A percentile compares a stretch with the other conserved stretches of the same genome.
Evolutionary conservation across 345 rosid genomes (phyloP).

Genomic region (Gossypium thurberi): DNA sequence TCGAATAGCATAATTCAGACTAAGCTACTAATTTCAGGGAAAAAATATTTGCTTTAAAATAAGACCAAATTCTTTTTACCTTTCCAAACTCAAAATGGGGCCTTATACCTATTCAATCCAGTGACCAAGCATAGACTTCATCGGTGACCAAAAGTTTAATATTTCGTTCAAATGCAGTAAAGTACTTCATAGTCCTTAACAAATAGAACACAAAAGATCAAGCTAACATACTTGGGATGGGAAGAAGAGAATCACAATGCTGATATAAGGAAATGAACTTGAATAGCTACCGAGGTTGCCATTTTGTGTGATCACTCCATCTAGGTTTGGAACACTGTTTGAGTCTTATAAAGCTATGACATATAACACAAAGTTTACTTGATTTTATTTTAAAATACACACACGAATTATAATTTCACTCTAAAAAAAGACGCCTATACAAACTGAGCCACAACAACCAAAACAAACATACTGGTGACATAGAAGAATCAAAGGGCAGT

Average conservation of each 20-base stretch:
- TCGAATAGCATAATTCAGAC: neutral
- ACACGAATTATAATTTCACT: neutral
- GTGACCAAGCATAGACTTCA: neutral
- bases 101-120: neutral
- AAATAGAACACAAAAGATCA: neutral
- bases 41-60: neutral
- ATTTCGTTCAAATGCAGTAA: neutral
- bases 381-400: neutral
- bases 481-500: neutral
- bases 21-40: neutral
- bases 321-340: neutral
- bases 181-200: neutral
- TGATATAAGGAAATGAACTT: neutral
- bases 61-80: neutral
- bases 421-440: neutral
- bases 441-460: neutral
- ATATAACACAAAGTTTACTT: no score
- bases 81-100: neutral
- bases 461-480: neutral
- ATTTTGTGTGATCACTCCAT: neutral
- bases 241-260: neutral
- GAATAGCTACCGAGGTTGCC: neutral
- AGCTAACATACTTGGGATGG: neutral
- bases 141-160: neutral
- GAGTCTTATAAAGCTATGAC: neutral